phyloP scores from a whole-genome alignment of 2,329 filamentous ascomycete species.

The Penicillium sp. region DNA sequence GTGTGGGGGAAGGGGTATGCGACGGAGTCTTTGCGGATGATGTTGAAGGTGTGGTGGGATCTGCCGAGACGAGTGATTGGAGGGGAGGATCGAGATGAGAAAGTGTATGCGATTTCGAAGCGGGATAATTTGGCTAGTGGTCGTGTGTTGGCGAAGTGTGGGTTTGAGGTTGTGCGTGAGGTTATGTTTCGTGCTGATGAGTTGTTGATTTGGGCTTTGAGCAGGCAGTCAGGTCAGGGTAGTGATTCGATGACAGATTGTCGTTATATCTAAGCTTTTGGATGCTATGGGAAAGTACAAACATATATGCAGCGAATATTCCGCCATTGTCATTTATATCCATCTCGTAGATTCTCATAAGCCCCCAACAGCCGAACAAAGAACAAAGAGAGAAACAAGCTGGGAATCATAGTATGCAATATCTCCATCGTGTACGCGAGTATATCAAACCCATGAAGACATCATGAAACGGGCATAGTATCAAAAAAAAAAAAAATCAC shows the following conservation, averaged over 20 bases:
- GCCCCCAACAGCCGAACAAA: too few relatives aligned
- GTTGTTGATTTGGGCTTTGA: conserved; percentile 12
- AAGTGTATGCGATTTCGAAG: conserved; percentile 18
- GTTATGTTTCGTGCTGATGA: conserved; percentile 8
- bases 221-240: background rate
- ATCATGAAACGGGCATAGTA: conserved; percentile 3
- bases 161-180: conserved; percentile 10
- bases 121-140: conserved; percentile 15
- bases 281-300: too few relatives aligned
- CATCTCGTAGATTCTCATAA: too few relatives aligned
- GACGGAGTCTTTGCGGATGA: conserved; percentile 22
- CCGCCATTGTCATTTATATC: too few relatives aligned
- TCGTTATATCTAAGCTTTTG: too few relatives aligned
- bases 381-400: too few relatives aligned
- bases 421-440: conserved; percentile 21
- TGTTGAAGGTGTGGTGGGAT: conserved; percentile 25
- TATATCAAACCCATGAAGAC: conserved; percentile 12
- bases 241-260: too few relatives aligned
- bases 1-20: conserved; percentile 26
- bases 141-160: conserved; percentile 23
- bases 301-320: too few relatives aligned
- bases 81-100: background rate
- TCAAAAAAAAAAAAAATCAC: conserved; percentile 2
- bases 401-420: conserved; percentile 3
- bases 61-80: conserved; percentile 7